These are phyloP conservation scores for Cryptococcus deneoformans DNA, from an alignment of 1,284 basidiomycete genomes.

Conservation along the genomic window DNA sequence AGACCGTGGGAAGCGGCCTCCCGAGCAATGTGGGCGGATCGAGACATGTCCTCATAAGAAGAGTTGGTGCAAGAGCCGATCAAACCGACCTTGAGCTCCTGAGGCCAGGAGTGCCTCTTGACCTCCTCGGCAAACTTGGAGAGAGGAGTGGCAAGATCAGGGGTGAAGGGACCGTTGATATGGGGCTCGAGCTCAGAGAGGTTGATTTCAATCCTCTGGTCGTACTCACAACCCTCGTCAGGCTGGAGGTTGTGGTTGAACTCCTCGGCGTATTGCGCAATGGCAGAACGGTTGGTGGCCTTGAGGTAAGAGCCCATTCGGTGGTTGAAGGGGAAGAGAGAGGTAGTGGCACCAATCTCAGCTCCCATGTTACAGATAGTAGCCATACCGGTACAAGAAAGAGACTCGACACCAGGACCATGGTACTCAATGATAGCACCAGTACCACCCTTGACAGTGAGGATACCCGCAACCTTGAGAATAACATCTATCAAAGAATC, in stretches of 20 bases:
- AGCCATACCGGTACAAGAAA: conserved; percentile 99
- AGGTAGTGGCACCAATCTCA: conserved; percentile 98
- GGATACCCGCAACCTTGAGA: conserved; percentile 94
- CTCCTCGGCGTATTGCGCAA: conserved; percentile 83
- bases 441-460: conserved; percentile 97
- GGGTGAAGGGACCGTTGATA: conserved; percentile 97
- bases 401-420: conserved; percentile 89
- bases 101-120: conserved; percentile 95
- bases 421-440: conserved; percentile 96
- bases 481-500: conserved; percentile 67
- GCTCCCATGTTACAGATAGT: conserved; percentile 99
- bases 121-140: conserved; percentile 85
- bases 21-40: conserved; percentile 84
- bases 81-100: conserved; percentile 91
- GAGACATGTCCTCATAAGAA: conserved; percentile 92
- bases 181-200: conserved; percentile 94
- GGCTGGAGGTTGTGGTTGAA: conserved; percentile 92
- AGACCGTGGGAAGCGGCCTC: conserved; percentile 77
- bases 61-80: conserved; percentile 99
- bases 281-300: conserved; percentile 85
- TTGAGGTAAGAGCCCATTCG: conserved; percentile 96
- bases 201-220: conserved; percentile 93
- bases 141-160: conserved; percentile 92
- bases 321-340: conserved; percentile 94
- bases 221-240: conserved; percentile 89